Base-by-base conservation (phyloP, 306 rosid species). In the Cucurbita argyrosperma region DNA sequence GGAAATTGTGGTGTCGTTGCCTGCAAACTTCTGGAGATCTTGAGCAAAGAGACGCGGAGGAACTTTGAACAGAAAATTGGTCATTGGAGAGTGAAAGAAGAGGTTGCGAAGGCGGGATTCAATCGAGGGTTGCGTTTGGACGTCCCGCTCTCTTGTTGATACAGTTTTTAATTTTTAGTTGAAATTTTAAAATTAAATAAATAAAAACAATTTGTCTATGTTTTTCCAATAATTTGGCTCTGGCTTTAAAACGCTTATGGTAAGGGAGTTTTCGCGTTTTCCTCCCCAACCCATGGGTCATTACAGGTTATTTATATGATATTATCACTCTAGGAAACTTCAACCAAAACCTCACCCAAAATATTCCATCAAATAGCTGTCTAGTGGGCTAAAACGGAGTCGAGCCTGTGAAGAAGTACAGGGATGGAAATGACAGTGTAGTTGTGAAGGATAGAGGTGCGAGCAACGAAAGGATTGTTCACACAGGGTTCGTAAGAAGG, bases 401-500 rank as follows among this genome's bases (percentile, higher is more conserved):
- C 18, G 89, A 82, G 76, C 39, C 77, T 0, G 60, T n/a, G 35
- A 72, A 56, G 40, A 84, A 66, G 49, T 74, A 16, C 0, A 74
- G 43, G 4, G 60, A 18, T 3, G 79, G 74, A 40, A 94, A 94
- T 46, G 99, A 92, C 19, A 80, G 92, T 51, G 64, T 91, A 37
- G 4, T 50, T 62, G 82, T 81, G 64, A 70, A 80, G 77, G 89
- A 82, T 21, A 40, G 62, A 15, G 23, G 60, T 6, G 59, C 86
- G 74, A 13, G 62, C 23, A 21, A 77, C 13, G 89, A 81, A 30
- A 85, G 96, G 82, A 57, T 94, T 60, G 81, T 89, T 66, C 67
- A 74, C 4, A 60, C 82, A 0, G 96, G 83, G 90, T 88, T 54
- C 97, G 88, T 74, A 94, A 80, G 79, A 97, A 94, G 81, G 97